Evolutionary conservation across 2,329 filamentous ascomycete genomes (phyloP).

Genomic region (Botrytis fragariae): DNA sequence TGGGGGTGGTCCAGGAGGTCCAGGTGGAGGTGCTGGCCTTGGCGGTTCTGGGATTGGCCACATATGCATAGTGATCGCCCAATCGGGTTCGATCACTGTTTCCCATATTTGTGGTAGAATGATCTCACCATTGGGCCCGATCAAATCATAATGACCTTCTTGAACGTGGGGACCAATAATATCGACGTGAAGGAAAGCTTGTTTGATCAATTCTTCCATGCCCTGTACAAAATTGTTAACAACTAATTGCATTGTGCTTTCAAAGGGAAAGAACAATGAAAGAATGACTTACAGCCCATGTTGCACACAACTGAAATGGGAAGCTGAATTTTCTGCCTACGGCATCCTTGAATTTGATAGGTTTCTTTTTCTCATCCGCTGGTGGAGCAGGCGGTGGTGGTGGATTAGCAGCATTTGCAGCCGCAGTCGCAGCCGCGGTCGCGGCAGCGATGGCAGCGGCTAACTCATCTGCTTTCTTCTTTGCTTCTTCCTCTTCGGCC

Average conservation of each 20-base stretch:
- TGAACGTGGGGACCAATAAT: slow-evolving; percentile 72
- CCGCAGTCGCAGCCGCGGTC: slow-evolving; percentile 44
- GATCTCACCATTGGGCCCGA: slow-evolving; percentile 77
- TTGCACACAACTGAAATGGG: slow-evolving; percentile 80
- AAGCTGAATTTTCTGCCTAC: slow-evolving; percentile 91
- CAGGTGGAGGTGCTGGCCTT: slow-evolving; percentile 25
- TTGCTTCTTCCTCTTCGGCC: slow-evolving; percentile 50
- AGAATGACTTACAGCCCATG: slow-evolving; percentile 66
- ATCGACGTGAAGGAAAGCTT: slow-evolving; percentile 78
- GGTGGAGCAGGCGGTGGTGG: slow-evolving; percentile 19
- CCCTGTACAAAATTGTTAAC: slow-evolving; percentile 51
- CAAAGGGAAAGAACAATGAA: not conserved
- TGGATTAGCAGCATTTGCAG: slow-evolving; percentile 9
- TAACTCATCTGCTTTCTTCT: slow-evolving; percentile 34
- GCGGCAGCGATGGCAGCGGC: slow-evolving; percentile 39
- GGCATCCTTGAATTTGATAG: slow-evolving; percentile 88
- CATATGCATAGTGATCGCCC: slow-evolving; percentile 67
- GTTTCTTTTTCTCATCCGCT: slow-evolving; percentile 49
- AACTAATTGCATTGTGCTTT: slow-evolving; percentile 17
- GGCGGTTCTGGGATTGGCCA: slow-evolving; percentile 56
- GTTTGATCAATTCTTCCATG: slow-evolving; percentile 83
- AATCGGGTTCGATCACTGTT: slow-evolving; percentile 75
- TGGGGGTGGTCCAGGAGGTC: slow-evolving; percentile 16
- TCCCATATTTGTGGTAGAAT: slow-evolving; percentile 82
- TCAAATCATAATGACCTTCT: slow-evolving; percentile 75